These are phyloP conservation scores for Crithidia fasciculata DNA, from an alignment of 208 protist genomes.

Conservation along the genomic window DNA sequence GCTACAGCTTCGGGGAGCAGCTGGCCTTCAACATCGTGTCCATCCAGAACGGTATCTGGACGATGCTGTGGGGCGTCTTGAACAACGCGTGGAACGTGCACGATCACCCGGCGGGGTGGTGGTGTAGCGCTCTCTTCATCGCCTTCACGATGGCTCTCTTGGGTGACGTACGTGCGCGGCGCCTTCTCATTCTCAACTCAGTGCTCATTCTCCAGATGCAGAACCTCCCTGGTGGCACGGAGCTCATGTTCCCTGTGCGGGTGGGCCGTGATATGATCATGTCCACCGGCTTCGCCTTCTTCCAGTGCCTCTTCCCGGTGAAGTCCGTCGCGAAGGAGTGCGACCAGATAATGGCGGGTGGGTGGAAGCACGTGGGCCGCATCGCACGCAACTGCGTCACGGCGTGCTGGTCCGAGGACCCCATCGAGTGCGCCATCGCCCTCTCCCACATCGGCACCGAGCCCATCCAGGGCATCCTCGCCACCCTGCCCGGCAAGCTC, in stretches of 20 bases:
- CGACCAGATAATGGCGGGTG: conserved; percentile 37
- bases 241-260: conserved; percentile 35
- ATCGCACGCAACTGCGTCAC: conserved; percentile 39
- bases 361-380: conserved; percentile 32
- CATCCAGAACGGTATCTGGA: conserved; percentile 34
- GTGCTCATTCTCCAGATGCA: conserved; percentile 68
- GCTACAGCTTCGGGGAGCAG: conserved; percentile 61
- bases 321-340: conserved; percentile 39
- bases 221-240: conserved; percentile 29
- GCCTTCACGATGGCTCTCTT: conserved; percentile 47
- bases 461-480: conserved; percentile 41
- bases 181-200: conserved; percentile 49
- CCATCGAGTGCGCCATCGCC: conserved; percentile 46
- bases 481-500: conserved; percentile 31
- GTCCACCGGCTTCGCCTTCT: conserved; percentile 35
- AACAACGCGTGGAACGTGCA: conserved; percentile 42
- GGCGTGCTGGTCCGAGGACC: conserved; percentile 62
- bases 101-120: conserved; percentile 50
- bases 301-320: conserved; percentile 51
- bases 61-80: conserved; percentile 42
- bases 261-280: conserved; percentile 59
- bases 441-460: conserved; percentile 38
- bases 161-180: conserved; percentile 57
- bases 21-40: conserved; percentile 29
- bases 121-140: conserved; percentile 56